Evolutionary conservation across 169 alveolate species (phyloP).

Genomic region (Cryptosporidium ubiquitum): DNA sequence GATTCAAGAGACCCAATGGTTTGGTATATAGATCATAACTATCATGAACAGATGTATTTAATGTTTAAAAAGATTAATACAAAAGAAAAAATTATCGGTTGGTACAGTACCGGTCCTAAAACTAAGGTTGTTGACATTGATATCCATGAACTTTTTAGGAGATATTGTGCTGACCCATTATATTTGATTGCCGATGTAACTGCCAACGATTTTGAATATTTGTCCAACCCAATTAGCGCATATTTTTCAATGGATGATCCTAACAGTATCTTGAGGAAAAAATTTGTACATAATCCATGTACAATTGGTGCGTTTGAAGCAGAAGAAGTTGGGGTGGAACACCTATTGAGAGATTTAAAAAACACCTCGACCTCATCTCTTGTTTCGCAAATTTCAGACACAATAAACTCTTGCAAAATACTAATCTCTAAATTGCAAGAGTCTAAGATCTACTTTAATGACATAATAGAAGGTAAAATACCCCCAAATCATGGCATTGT

Average conservation of each 20-base stretch:
- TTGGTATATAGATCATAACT: conserved; percentile 98
- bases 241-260: conserved; percentile 95
- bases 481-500: conserved; percentile 89
- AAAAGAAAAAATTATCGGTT: conserved; percentile 97
- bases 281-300: conserved; percentile 93
- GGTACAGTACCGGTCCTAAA: conserved; percentile 99
- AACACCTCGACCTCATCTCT: conserved; percentile 93
- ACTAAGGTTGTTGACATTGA: conserved; percentile 96
- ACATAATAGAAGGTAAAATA: conserved; percentile 86
- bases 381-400: conserved; percentile 86
- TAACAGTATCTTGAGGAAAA: conserved; percentile 90
- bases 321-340: conserved; percentile 99
- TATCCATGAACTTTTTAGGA: conserved; percentile 95
- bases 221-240: conserved; percentile 92
- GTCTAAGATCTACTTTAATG: conserved; percentile 80
- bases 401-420: conserved; percentile 80
- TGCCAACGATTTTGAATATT: conserved; percentile 76
- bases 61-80: conserved; percentile 96
- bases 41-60: conserved; percentile 94
- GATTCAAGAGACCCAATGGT: conserved; percentile 96
- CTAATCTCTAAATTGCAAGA: conserved; percentile 78
- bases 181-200: conserved; percentile 91
- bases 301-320: conserved; percentile 97
- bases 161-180: conserved; percentile 94
- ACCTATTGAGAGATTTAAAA: conserved; percentile 95